Evolutionary conservation across 306 rosid species (phyloP), one percentile per base, ranked within the genome.

Genomic region (Crotalaria pallida): DNA sequence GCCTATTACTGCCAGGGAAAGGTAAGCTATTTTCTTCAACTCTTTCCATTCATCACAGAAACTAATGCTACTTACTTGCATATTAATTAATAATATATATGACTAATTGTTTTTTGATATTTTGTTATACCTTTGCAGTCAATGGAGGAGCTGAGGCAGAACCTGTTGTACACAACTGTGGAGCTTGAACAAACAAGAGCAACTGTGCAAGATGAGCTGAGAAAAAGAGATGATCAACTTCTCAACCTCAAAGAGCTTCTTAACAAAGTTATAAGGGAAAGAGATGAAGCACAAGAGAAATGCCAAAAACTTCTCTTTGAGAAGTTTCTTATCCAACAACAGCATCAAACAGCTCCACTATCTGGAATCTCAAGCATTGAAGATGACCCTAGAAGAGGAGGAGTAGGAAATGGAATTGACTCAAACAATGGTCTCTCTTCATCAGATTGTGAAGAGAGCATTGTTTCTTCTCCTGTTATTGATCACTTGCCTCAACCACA

Each of bases 381-480:
- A 74, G 99, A 95, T 78, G 99, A 95, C 23, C 89, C 88, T 72
- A 87, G 94, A 57, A 85, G 90, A 79, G 90, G 92, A n/a, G n/a
- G n/a, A n/a, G n/a, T n/a, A n/a, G n/a, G n/a, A n/a, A n/a, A n/a
- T n/a, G n/a, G n/a, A 66, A 84, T 85, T 29, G 98, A 90, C 71
- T 85, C 88, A 24, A 85, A 84, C 84, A 85, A 85, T 82, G 96
- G 92, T 12, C 74, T 87, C 2, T 91, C 97, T 0, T 86, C 95
- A 7, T 94, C 99, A 6, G 99, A 95, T 58, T 95, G 99, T 63
- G 99, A 95, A 79, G 99, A 91, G 40, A 95, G 99, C 86, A 95
- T 91, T 67, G 97, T 95, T 3, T 91, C 99, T 2, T 95, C 99
- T 10, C 96, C 96, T 10, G 72, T 84, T 3, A 67, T 84, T 47